Evolutionary conservation across 2,329 filamentous ascomycete genomes (phyloP).

Genomic region (Ascochyta koolunga): DNA sequence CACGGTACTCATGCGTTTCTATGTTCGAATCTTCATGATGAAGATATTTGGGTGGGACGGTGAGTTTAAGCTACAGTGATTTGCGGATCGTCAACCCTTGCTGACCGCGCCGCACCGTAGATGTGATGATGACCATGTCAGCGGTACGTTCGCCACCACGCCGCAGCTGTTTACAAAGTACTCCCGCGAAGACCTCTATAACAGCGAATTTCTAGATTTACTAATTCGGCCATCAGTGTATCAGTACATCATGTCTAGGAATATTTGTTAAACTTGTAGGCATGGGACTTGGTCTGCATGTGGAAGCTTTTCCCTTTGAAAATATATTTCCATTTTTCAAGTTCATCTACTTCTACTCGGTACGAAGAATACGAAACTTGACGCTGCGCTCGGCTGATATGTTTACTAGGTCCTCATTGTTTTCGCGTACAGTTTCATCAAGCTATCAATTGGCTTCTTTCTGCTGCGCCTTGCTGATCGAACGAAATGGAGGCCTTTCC

Average conservation of each 20-base stretch:
- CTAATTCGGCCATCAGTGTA: conserved; percentile 9
- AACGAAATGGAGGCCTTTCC: conserved; percentile 44
- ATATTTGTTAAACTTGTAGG: conserved; percentile 29
- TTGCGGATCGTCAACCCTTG: background rate
- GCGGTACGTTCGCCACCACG: conserved; percentile 18
- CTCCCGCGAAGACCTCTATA: background rate
- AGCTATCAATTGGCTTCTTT: conserved; percentile 57
- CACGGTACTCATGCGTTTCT: conserved; percentile 24
- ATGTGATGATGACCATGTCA: conserved; percentile 48
- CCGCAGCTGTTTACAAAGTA: background rate
- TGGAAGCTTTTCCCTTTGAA: conserved; percentile 35
- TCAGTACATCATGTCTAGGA: conserved; percentile 22
- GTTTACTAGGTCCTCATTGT: conserved; percentile 49
- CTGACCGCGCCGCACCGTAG: conserved; percentile 20
- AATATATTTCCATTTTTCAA: conserved; percentile 46
- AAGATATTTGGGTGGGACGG: conserved; percentile 32
- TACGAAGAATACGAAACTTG: background rate
- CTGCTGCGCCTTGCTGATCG: conserved; percentile 51
- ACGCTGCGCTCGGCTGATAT: background rate
- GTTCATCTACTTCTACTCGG: conserved; percentile 53
- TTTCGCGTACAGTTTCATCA: conserved; percentile 53
- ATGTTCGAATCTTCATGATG: conserved; percentile 28
- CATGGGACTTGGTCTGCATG: conserved; percentile 56
- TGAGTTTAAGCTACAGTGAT: conserved; percentile 8
- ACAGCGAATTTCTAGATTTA: background rate